These are phyloP conservation scores for Alternaria arbusti DNA, from an alignment of 2,329 filamentous ascomycete species.

Conservation along the genomic window DNA sequence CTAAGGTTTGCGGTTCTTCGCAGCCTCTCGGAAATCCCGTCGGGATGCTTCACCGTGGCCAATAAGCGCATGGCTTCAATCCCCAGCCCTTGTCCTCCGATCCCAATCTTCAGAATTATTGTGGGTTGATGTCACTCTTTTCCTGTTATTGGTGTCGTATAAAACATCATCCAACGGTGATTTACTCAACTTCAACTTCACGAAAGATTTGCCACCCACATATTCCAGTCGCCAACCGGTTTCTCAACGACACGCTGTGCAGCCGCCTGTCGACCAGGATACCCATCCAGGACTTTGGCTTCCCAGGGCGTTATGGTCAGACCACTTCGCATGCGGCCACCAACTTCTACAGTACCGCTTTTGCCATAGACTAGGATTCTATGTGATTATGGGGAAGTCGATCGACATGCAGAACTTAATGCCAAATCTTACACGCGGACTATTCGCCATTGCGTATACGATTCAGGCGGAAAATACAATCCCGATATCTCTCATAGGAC, in stretches of 20 bases:
- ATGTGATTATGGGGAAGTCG: not conserved
- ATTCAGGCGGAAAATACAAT: not conserved
- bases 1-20: conserved; percentile 5
- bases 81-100: not conserved
- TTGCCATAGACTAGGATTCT: not conserved
- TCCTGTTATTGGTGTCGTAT: not conserved
- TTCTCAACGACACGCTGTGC: not conserved
- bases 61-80: not conserved
- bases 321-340: not conserved
- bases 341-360: not conserved
- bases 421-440: not conserved
- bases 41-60: conserved; percentile 6
- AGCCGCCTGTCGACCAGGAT: not conserved
- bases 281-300: not conserved
- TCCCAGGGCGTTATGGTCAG: not conserved
- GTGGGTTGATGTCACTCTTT: conserved; percentile 2
- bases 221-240: not conserved
- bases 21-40: conserved; percentile 1
- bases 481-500: not conserved
- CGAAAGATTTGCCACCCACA: not conserved
- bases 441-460: not conserved
- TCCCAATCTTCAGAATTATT: conserved; percentile 2
- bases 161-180: not conserved
- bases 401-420: not conserved
- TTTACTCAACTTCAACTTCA: not conserved